Conservation (phyloP, 2,329 filamentous ascomycete species). For the Pezicula rhizophila region DNA sequence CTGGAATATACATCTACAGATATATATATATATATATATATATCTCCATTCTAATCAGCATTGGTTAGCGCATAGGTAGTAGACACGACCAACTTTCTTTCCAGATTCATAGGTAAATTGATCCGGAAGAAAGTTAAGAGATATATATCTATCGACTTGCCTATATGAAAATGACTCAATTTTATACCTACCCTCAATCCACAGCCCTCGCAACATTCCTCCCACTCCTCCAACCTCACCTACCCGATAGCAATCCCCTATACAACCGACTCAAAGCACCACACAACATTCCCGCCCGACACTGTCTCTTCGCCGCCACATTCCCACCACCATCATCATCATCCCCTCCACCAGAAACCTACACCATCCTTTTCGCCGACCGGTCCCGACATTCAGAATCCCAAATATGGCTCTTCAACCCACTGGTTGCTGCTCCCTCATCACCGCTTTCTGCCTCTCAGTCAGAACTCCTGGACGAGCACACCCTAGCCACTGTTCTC, state of each 20-base stretch:
- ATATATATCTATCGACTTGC: too few relatives aligned
- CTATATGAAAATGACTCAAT: neutral
- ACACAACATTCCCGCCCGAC: constrained; percentile 19
- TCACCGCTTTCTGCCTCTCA: constrained; percentile 7
- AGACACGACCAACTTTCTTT: too few relatives aligned
- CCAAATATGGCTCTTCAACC: constrained; percentile 26
- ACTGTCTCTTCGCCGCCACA: constrained; percentile 25
- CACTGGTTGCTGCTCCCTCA: constrained; percentile 10
- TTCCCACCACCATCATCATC: constrained; percentile 13
- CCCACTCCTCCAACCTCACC: constrained; percentile 14
- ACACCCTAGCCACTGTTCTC: constrained; percentile 9
- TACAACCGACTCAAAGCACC: constrained; percentile 24
- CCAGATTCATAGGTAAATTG: too few relatives aligned
- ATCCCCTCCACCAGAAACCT: constrained; percentile 7
- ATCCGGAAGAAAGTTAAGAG: too few relatives aligned
- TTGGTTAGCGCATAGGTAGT: too few relatives aligned
- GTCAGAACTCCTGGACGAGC: constrained; percentile 4
- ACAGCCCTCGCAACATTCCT: constrained; percentile 15
- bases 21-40: too few relatives aligned
- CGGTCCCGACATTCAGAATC: constrained; percentile 23
- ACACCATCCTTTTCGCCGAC: constrained; percentile 25
- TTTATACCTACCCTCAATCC: constrained; percentile 11
- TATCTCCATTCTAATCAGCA: too few relatives aligned
- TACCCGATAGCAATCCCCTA: constrained; percentile 23
- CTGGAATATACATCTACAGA: too few relatives aligned